Percentiles rank a stretch among this genome's conserved stretches.
Conservation (phyloP, 106 monocot species). For the Apostasia shenzhenica region DNA sequence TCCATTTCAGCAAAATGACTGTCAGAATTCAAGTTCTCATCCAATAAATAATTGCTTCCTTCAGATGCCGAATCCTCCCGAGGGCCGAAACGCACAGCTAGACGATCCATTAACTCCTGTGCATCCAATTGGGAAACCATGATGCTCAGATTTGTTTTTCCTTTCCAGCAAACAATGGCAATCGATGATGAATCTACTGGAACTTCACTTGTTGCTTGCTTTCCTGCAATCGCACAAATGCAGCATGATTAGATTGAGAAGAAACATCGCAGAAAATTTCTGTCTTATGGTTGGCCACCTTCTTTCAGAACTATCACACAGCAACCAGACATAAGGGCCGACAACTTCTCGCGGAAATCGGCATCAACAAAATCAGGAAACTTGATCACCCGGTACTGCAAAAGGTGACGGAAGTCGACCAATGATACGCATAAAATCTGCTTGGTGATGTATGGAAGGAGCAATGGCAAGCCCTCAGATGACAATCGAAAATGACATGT, state of each 20-base stretch:
- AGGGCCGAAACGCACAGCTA: constrained; percentile 39
- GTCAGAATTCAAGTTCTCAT: no score
- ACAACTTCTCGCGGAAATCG: constrained; percentile 53
- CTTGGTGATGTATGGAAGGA: constrained; percentile 79
- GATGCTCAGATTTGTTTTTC: constrained; percentile 73
- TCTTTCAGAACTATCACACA: constrained; percentile 70
- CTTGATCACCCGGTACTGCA: constrained; percentile 70
- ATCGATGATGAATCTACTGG: constrained; percentile 45
- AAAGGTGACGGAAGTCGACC: constrained; percentile 66
- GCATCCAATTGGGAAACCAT: constrained; percentile 80
- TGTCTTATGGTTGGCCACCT: constrained; percentile 25
- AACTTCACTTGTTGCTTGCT: constrained; percentile 9
- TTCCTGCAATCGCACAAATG: constrained; percentile 23
- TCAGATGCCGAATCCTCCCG: neutral
- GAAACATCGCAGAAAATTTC: neutral
- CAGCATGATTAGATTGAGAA: neutral
- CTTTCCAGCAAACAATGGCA: constrained; percentile 95
- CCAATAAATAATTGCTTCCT: no score
- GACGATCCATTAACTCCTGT: constrained; percentile 65
- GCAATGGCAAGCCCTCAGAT: constrained; percentile 86
- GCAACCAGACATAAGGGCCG: constrained; percentile 56
- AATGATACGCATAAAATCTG: constrained; percentile 69
- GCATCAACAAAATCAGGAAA: constrained; percentile 72
- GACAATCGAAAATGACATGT: constrained; percentile 78
- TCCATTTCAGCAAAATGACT: no score